These are phyloP conservation scores for Gomphus bonarii DNA, from an alignment of 1,284 basidiomycete species.

Conservation along the genomic window DNA sequence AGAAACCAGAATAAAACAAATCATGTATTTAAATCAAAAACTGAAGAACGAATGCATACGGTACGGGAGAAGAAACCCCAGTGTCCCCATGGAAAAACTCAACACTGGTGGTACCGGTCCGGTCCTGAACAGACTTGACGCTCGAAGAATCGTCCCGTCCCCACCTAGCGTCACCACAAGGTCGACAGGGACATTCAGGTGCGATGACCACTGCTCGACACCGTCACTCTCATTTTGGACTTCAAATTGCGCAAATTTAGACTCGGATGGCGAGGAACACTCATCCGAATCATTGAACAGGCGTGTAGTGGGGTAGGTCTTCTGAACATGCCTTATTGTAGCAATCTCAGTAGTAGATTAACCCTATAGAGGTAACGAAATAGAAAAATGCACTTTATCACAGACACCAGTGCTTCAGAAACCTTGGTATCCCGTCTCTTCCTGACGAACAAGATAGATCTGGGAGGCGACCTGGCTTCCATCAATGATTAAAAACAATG, in stretches of 20 bases:
- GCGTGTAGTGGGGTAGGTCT: not conserved
- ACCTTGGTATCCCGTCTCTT: not conserved
- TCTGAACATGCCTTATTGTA: not conserved
- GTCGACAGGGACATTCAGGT: slow-evolving; percentile 38
- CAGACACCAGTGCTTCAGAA: slow-evolving; percentile 1
- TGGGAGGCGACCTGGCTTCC: slow-evolving; percentile 1
- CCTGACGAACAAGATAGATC: slow-evolving; percentile 8
- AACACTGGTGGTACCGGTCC: slow-evolving; percentile 90
- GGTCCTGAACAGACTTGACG: slow-evolving; percentile 82
- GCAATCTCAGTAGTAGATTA: not conserved
- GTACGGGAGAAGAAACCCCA: slow-evolving; percentile 92
- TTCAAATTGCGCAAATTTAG: slow-evolving; percentile 12
- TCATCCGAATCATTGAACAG: not conserved
- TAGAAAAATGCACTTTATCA: slow-evolving; percentile 6
- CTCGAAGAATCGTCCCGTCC: slow-evolving; percentile 93
- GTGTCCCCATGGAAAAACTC: slow-evolving; percentile 92
- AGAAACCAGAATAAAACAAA: not conserved
- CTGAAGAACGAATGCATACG: slow-evolving; percentile 42
- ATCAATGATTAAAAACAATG: not conserved
- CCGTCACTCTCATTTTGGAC: not conserved
- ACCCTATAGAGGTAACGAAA: not conserved
- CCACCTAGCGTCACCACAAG: slow-evolving; percentile 89
- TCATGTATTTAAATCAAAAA: not conserved
- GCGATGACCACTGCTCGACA: slow-evolving; percentile 1
- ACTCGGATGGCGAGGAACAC: slow-evolving; percentile 1